Evolutionary conservation across 2,329 filamentous ascomycete species (phyloP).

Genomic region (Cladophialophora exuberans): DNA sequence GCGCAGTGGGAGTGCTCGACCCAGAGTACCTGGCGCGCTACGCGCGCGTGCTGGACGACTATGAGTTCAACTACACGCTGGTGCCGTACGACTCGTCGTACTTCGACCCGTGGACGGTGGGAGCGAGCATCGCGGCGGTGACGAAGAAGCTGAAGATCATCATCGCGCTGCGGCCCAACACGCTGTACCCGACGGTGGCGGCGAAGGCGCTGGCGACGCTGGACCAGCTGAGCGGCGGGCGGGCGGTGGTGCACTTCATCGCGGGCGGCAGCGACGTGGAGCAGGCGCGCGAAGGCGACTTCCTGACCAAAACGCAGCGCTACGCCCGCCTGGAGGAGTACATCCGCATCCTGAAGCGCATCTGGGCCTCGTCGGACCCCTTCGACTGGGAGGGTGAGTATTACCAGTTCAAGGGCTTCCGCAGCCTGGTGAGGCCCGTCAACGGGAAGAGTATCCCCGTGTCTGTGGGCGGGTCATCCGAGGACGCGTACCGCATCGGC

Average conservation of each 20-base stretch:
- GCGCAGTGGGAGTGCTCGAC: constrained; percentile 53
- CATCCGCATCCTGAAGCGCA: constrained; percentile 62
- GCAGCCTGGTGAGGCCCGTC: constrained; percentile 57
- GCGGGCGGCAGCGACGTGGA: constrained; percentile 64
- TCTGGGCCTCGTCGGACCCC: constrained; percentile 60
- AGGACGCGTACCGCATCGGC: constrained; percentile 73
- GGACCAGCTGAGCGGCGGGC: constrained; percentile 61
- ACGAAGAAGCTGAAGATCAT: constrained; percentile 65
- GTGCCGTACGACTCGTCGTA: constrained; percentile 61
- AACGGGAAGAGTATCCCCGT: constrained; percentile 73
- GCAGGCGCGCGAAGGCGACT: constrained; percentile 64
- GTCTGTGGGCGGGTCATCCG: constrained; percentile 72
- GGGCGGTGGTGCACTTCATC: constrained; percentile 66
- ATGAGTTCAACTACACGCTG: constrained; percentile 65
- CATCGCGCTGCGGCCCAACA: constrained; percentile 65
- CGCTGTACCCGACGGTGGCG: constrained; percentile 64
- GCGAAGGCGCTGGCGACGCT: constrained; percentile 65
- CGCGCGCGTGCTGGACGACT: constrained; percentile 61
- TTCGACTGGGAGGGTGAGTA: constrained; percentile 66
- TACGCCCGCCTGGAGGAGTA: constrained; percentile 65
- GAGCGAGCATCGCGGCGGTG: constrained; percentile 59
- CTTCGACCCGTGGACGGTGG: constrained; percentile 62
- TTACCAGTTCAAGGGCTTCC: constrained; percentile 63
- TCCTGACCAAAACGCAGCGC: constrained; percentile 60
- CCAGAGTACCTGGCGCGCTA: constrained; percentile 61